A percentile compares a stretch with the other conserved stretches of the same genome.
These are phyloP conservation scores for Xenosphaeropsis pyriputrescens DNA, from an alignment of 2,329 filamentous ascomycete genomes.

Conservation along the genomic window DNA sequence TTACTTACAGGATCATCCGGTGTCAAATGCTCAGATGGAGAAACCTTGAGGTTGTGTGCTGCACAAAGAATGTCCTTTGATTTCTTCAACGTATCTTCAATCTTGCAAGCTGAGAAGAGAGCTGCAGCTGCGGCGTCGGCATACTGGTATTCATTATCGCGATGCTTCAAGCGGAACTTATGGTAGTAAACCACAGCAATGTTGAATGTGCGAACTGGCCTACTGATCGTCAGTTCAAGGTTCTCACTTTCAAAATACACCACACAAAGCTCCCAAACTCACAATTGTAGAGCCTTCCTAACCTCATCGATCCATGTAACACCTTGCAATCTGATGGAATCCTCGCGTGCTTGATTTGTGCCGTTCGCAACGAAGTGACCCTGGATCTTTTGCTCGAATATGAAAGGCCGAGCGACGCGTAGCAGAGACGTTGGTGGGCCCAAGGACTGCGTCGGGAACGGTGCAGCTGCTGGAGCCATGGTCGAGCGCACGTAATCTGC, in stretches of 20 bases:
- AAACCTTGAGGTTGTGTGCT: slow-evolving; percentile 64
- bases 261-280: slow-evolving; percentile 20
- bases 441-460: slow-evolving; percentile 2
- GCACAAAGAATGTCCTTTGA: slow-evolving; percentile 85
- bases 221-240: slow-evolving; percentile 18
- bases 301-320: slow-evolving; percentile 82
- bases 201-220: slow-evolving; percentile 80
- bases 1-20: slow-evolving; percentile 65
- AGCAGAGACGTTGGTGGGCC: slow-evolving; percentile 19
- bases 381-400: slow-evolving; percentile 69
- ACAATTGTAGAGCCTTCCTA: slow-evolving; percentile 66
- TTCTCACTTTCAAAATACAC: not conserved
- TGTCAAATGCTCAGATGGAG: slow-evolving; percentile 48
- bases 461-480: slow-evolving; percentile 10
- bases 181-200: slow-evolving; percentile 90
- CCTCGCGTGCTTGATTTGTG: slow-evolving; percentile 65
- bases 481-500: too few species aligned
- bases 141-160: slow-evolving; percentile 75
- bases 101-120: slow-evolving; percentile 88
- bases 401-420: slow-evolving; percentile 46
- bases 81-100: slow-evolving; percentile 96
- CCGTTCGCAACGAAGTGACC: slow-evolving; percentile 54
- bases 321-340: slow-evolving; percentile 68
- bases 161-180: slow-evolving; percentile 75
- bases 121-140: slow-evolving; percentile 78